A percentile compares a stretch with the other conserved stretches of the same genome.
Conservation (phyloP, 768 basidiomycete genomes). For the Boletus sp. region DNA sequence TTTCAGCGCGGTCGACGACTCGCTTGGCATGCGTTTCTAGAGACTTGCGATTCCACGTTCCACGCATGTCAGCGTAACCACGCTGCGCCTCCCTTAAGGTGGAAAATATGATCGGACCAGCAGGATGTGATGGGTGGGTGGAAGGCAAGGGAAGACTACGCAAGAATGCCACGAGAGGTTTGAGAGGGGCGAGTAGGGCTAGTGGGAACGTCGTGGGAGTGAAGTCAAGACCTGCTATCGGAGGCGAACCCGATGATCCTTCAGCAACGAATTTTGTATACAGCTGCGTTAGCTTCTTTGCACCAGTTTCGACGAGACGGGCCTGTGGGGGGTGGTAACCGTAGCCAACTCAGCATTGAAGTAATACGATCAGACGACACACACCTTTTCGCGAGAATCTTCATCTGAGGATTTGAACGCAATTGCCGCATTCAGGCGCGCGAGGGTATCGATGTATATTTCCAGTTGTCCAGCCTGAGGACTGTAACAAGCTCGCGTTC, state of each 20-base stretch:
- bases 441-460: constrained; percentile 66
- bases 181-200: constrained; percentile 48
- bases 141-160: constrained; percentile 71
- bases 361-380: neutral
- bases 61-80: constrained; percentile 86
- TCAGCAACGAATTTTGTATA: constrained; percentile 90
- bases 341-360: neutral
- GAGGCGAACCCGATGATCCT: constrained; percentile 73
- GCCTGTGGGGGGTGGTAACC: constrained; percentile 34
- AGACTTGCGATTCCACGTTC: constrained; percentile 72
- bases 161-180: constrained; percentile 64
- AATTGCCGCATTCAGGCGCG: constrained; percentile 73
- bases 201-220: constrained; percentile 53
- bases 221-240: constrained; percentile 55
- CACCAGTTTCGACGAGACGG: constrained; percentile 78
- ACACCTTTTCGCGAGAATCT: constrained; percentile 54
- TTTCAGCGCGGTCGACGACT: constrained; percentile 67
- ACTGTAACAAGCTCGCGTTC: constrained; percentile 33
- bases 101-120: constrained; percentile 57
- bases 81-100: constrained; percentile 74
- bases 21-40: constrained; percentile 69
- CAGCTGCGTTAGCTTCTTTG: constrained; percentile 75
- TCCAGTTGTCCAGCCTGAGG: constrained; percentile 68
- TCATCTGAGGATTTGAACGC: constrained; percentile 67
- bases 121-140: constrained; percentile 82